Evolutionary conservation across 257 asterid genomes (phyloP), one percentile per base, ranked within the genome.

Genomic region (Solanum tarapatanum): DNA sequence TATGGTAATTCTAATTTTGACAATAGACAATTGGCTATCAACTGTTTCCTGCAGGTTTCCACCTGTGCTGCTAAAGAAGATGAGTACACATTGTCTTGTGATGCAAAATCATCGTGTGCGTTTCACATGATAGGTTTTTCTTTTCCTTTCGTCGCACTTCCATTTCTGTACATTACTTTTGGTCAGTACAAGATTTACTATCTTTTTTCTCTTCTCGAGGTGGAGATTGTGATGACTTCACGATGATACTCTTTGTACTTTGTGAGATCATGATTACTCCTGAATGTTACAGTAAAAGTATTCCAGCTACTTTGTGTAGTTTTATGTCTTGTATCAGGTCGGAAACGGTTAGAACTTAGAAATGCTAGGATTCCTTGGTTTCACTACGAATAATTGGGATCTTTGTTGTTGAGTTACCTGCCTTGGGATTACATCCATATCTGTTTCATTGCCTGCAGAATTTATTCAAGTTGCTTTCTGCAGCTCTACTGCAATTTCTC

Each of bases 21-120:
- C 35, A 13, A 75, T 75, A 11, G 83, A 75, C 55, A 76, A 77
- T 41, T 41, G 24, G 62, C 84, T 77, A 41, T 77, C 9, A 77
- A 39, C 69, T 17, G 66, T 45, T 48, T 62, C 84, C 23, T 74
- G 89, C 94, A 96, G 99, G 91, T 97, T 97, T 91, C 97, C 99
- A 87, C 93, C 98, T 37, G 90, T 55, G 90, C 90, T 97, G 93
- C 89, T 94, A 60, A 91, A 91, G 90, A 95, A 94, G 92, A 90
- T 97, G 92, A 90, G 90, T 90, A 93, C 93, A 79, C 98, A 97
- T 85, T 93, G 98, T 92, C 94, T 97, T 85, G 99, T 94, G 93
- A 94, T 97, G 97, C 99, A 95, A 90, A 94, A 94, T 88, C 99
- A 97, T 91, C 93, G 86, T 84, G 99, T 94, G 90, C 82, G 93